Percentiles rank a stretch among this genome's conserved stretches.
Conservation (phyloP, 257 asterid genomes). For the Solanum rostratum region DNA sequence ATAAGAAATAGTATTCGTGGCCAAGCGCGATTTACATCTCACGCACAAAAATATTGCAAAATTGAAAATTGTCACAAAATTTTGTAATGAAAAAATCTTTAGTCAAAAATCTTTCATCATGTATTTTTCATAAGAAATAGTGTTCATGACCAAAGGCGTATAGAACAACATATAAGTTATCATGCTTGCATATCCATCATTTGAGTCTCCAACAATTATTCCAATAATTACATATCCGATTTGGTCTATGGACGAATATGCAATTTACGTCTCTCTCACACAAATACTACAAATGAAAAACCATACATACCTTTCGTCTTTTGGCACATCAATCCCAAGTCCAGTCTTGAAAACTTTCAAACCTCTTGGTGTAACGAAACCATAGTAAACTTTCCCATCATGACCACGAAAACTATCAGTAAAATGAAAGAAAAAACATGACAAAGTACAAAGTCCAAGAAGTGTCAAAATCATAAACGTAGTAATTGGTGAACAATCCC, state of each 20-base stretch:
- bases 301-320: constrained; percentile 22
- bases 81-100: no score
- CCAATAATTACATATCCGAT: no score
- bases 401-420: constrained; percentile 80
- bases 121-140: no score
- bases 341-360: constrained; percentile 73
- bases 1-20: neutral
- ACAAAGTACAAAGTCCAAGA: constrained; percentile 50
- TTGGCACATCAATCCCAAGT: constrained; percentile 53
- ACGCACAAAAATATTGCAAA: neutral
- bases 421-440: constrained; percentile 93
- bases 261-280: neutral
- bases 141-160: no score
- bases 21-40: neutral
- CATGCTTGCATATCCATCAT: no score
- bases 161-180: no score
- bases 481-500: constrained; percentile 51
- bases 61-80: no score
- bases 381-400: constrained; percentile 70
- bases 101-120: no score
- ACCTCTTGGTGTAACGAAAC: constrained; percentile 64
- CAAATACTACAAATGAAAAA: neutral
- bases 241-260: no score
- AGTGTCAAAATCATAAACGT: constrained; percentile 56
- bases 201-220: no score